Base-by-base conservation (phyloP, 768 basidiomycete species). In the Termitomyces sp. region DNA sequence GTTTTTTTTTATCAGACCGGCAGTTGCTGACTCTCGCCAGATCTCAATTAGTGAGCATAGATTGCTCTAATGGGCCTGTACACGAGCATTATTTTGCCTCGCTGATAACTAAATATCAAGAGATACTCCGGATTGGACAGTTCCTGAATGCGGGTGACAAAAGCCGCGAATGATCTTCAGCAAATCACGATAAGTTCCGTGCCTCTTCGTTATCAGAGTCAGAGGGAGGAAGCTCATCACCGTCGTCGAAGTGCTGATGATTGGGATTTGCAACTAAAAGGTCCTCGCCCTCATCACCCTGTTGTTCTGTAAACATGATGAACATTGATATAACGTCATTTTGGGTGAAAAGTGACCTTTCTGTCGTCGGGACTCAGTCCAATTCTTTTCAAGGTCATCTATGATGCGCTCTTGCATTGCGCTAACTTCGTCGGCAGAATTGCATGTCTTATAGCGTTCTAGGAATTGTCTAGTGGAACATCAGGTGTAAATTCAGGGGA, bases 361-460 rank as follows among this genome's bases (percentile, higher is more conserved):
- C 4, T 73, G 67, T 52, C 74, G 72, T 55, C 89, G 72, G 1
- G 85, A 83, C 57, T 82, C 79, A 33, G 76, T 71, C 68, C 86
- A 92, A 54, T 73, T 80, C 20, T 71, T 71, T 68, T 90, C 83
- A 18, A 90, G 77, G 62, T 94, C 86, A 3, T 79, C 72, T 52
- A 94, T 84, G 52, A 92, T 85, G 30, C 70, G 71, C 26, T 88
- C 82, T 68, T 94, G 91, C 72, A 79, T 80, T 7, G 68, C 72
- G 2, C 66, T 66, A 22, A 94, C 75, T 35, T 88, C 86, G 10
- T 74, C 79, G 0, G 87, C 76, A 0, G 81, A 81, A 2, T 67
- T 71, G 66, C 95, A 98, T 36, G 78, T 85, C 60, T 80, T 78
- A 67, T 99, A 99, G 48, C 78, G 80, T 56, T 89, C 82, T 54